A percentile compares a stretch with the other conserved stretches of the same genome.
Evolutionary conservation across 495 filamentous ascomycete genomes (phyloP).

Genomic region (Podospora tetraspora): DNA sequence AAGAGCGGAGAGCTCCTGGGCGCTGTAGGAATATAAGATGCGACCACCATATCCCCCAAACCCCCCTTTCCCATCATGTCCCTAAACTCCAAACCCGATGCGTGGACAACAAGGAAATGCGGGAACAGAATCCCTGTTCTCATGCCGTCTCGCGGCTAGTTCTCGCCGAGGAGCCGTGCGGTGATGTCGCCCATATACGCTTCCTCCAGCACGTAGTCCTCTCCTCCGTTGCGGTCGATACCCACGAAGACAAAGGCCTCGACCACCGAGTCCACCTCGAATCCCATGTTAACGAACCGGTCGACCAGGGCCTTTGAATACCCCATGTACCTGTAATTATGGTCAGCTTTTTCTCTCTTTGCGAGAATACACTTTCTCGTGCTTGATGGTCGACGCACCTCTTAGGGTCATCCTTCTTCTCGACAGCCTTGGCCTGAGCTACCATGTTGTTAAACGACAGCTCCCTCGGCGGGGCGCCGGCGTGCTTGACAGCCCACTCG

Average conservation of each 20-base stretch:
- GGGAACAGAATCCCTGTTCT: background rate
- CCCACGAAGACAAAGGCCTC: slow-evolving; percentile 76
- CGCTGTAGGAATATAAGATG: slow-evolving; percentile 4
- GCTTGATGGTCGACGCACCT: slow-evolving; percentile 20
- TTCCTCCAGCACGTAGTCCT: slow-evolving; percentile 79
- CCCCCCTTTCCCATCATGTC: background rate
- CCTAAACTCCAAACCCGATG: slow-evolving; percentile 21
- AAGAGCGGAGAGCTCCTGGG: background rate
- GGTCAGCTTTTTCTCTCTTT: background rate
- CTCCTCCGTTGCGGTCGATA: slow-evolving; percentile 68
- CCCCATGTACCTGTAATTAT: slow-evolving; percentile 65
- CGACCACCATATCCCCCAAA: background rate
- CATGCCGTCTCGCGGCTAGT: slow-evolving; percentile 26
- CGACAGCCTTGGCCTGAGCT: slow-evolving; percentile 4
- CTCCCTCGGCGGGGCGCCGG: slow-evolving; percentile 61
- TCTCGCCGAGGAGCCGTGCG: slow-evolving; percentile 75
- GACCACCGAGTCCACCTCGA: slow-evolving; percentile 83
- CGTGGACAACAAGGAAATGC: slow-evolving; percentile 1
- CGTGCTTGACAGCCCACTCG: slow-evolving; percentile 84
- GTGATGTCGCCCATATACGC: slow-evolving; percentile 88
- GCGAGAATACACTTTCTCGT: background rate
- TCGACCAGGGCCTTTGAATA: slow-evolving; percentile 85
- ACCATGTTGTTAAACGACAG: slow-evolving; percentile 14
- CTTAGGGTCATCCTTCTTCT: slow-evolving; percentile 31
- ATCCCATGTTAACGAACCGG: slow-evolving; percentile 90